phyloP scores from a whole-genome alignment of 345 rosid genomes.

The Corchorus capsularis region DNA sequence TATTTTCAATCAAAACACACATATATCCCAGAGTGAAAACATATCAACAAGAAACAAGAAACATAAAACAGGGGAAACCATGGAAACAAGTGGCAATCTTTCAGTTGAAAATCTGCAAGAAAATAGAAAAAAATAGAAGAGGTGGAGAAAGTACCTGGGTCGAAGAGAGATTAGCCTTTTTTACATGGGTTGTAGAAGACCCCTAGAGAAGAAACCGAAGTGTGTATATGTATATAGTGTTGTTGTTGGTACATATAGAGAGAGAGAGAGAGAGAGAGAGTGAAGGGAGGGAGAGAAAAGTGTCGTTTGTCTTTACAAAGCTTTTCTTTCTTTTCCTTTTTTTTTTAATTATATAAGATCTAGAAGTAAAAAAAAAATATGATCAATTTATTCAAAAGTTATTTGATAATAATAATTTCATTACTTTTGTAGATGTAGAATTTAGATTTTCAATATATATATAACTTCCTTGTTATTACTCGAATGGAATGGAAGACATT shows the following conservation, averaged over 20 bases:
- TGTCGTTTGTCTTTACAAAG: conserved; percentile 3
- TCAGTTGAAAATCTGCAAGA: not conserved
- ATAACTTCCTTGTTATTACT: too few relatives aligned
- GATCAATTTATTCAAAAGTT: too few relatives aligned
- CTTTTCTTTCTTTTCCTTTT: not conserved
- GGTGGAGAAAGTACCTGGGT: not conserved
- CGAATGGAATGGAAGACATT: too few relatives aligned
- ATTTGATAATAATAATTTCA: too few relatives aligned
- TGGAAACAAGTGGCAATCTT: not conserved
- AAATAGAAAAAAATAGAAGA: not conserved
- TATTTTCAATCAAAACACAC: conserved; percentile 13
- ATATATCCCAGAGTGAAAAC: conserved; percentile 2
- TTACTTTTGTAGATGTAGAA: too few relatives aligned
- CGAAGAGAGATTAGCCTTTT: conserved; percentile 1
- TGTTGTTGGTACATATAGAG: not conserved
- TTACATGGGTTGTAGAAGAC: not conserved
- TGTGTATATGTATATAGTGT: not conserved
- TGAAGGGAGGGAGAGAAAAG: not conserved
- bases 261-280: not conserved
- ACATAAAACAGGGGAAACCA: not conserved
- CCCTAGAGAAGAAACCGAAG: not conserved
- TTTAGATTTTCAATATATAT: too few relatives aligned
- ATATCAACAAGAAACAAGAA: conserved; percentile 1
- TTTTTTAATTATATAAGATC: not conserved
- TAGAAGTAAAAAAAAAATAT: too few relatives aligned